These are phyloP conservation scores for Parafenestella ontariensis DNA, from an alignment of 2,329 filamentous ascomycete genomes.

Conservation along the genomic window DNA sequence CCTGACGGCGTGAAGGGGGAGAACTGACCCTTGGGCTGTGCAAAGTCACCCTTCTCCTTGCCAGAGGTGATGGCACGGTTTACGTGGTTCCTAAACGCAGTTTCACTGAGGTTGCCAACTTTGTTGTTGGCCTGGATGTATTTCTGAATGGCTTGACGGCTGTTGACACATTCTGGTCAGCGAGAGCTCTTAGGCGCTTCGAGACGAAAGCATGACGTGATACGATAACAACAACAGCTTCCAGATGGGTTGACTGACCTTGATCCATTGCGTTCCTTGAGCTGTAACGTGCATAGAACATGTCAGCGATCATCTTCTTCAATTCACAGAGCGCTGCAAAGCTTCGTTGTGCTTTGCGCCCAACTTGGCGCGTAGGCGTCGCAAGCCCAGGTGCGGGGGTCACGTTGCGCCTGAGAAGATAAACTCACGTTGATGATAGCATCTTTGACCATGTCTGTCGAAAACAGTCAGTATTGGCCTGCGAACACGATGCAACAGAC, in stretches of 20 bases:
- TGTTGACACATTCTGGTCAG: slow-evolving; percentile 51
- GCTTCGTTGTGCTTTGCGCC: slow-evolving; percentile 39
- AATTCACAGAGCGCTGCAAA: slow-evolving; percentile 13
- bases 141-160: slow-evolving; percentile 77
- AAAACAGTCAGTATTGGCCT: slow-evolving; percentile 59
- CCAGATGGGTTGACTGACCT: slow-evolving; percentile 61
- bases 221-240: slow-evolving; percentile 28
- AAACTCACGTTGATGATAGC: slow-evolving; percentile 73
- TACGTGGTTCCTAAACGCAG: slow-evolving; percentile 75
- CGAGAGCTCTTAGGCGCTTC: slow-evolving; percentile 26
- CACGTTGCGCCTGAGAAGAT: slow-evolving; percentile 58
- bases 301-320: slow-evolving; percentile 55
- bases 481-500: slow-evolving; percentile 57
- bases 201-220: slow-evolving; percentile 34
- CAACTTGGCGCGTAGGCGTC: slow-evolving; percentile 42
- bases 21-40: slow-evolving; percentile 87
- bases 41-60: slow-evolving; percentile 85
- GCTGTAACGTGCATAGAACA: slow-evolving; percentile 57
- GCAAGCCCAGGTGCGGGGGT: slow-evolving; percentile 45
- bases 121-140: slow-evolving; percentile 77
- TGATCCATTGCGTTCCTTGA: slow-evolving; percentile 74
- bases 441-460: slow-evolving; percentile 75
- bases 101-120: slow-evolving; percentile 61
- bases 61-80: slow-evolving; percentile 84
- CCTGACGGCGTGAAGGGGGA: not conserved